Conservation (phyloP, 1,284 basidiomycete species). For the Baeospora myosura region DNA sequence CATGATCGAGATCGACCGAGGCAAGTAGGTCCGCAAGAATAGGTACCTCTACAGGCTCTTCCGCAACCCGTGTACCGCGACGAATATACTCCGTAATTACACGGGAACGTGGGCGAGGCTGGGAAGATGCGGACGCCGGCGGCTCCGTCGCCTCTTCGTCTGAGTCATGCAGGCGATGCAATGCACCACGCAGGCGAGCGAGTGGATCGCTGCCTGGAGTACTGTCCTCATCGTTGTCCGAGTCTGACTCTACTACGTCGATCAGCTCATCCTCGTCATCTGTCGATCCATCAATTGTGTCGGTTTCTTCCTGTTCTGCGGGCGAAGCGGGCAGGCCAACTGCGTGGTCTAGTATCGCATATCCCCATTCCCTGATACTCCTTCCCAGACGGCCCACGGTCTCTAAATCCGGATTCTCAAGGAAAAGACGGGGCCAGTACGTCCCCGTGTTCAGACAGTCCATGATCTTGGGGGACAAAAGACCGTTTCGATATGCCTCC, state of each 20-base stretch:
- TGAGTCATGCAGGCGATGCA: conserved; percentile 46
- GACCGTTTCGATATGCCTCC: conserved; percentile 55
- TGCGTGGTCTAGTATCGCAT: conserved; percentile 61
- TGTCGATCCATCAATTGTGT: conserved; percentile 28
- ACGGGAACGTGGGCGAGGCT: conserved; percentile 27
- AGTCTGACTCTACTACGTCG: conserved; percentile 41
- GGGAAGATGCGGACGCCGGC: conserved; percentile 26
- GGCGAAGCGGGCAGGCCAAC: conserved; percentile 44
- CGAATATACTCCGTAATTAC: conserved; percentile 64
- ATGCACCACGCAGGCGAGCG: conserved; percentile 61
- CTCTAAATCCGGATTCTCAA: conserved; percentile 71
- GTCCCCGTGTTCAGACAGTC: conserved; percentile 56
- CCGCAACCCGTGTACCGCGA: conserved; percentile 58
- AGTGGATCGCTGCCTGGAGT: conserved; percentile 50
- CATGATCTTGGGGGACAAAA: conserved; percentile 48
- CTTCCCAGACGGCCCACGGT: conserved; percentile 53
- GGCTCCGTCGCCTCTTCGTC: conserved; percentile 22
- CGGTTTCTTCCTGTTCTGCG: conserved; percentile 15
- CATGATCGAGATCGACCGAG: conserved; percentile 20
- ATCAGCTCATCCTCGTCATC: conserved; percentile 60
- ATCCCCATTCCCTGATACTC: conserved; percentile 58
- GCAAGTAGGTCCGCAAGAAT: conserved; percentile 40
- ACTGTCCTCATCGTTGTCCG: conserved; percentile 31
- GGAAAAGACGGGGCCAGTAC: conserved; percentile 63
- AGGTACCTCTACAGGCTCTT: conserved; percentile 48